Evolutionary conservation across 768 basidiomycete genomes (phyloP).

Genomic region (Dentipellis sp.): DNA sequence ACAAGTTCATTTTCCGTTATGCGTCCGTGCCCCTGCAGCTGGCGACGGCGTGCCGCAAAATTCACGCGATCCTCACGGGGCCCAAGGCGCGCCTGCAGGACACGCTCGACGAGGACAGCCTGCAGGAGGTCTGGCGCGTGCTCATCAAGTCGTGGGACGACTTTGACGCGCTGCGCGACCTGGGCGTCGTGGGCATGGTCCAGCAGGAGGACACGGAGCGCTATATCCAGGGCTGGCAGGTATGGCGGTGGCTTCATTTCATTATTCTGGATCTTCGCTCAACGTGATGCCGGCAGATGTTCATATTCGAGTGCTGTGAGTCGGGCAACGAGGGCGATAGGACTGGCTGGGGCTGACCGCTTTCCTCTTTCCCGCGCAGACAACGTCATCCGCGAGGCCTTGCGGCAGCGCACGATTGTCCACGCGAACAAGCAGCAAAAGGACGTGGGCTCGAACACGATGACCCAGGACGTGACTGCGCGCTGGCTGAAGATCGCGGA

Average conservation of each 20-base stretch:
- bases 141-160: slow-evolving; percentile 81
- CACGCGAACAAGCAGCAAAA: slow-evolving; percentile 13
- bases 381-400: slow-evolving; percentile 78
- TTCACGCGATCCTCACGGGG: slow-evolving; percentile 75
- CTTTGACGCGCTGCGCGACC: slow-evolving; percentile 54
- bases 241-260: slow-evolving; percentile 24
- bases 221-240: slow-evolving; percentile 84
- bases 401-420: slow-evolving; percentile 49
- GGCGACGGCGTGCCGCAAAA: slow-evolving; percentile 64
- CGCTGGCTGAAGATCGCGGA: slow-evolving; percentile 35
- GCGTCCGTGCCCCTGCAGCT: slow-evolving; percentile 68
- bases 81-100: slow-evolving; percentile 57
- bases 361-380: slow-evolving; percentile 31
- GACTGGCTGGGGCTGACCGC: neutral
- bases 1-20: slow-evolving; percentile 46
- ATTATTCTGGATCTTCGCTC: neutral
- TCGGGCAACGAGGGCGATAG: slow-evolving; percentile 8
- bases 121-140: slow-evolving; percentile 78
- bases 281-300: slow-evolving; percentile 41
- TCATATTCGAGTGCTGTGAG: slow-evolving; percentile 85
- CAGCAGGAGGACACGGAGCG: slow-evolving; percentile 47
- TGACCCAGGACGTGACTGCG: slow-evolving; percentile 19
- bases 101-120: slow-evolving; percentile 46
- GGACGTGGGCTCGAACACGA: slow-evolving; percentile 1
- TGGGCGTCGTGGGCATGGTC: slow-evolving; percentile 28